Evolutionary conservation across 495 filamentous ascomycete species (phyloP).

Genomic region (Chaetomium cochliodes): DNA sequence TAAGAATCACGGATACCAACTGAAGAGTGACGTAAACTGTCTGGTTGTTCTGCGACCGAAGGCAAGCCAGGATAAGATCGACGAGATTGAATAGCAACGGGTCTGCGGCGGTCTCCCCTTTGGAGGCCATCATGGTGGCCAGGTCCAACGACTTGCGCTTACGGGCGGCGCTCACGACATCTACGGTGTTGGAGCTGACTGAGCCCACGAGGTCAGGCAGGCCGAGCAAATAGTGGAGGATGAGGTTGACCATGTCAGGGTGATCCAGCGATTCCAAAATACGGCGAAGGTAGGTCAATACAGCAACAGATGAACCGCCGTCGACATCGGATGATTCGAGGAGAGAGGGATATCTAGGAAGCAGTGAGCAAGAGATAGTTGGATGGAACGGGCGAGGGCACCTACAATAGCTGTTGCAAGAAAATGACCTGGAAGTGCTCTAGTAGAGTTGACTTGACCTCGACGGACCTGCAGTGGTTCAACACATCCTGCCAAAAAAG

Average conservation of each 20-base stretch:
- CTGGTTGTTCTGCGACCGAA: conserved; percentile 81
- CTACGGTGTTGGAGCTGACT: conserved; percentile 26
- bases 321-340: conserved; percentile 95
- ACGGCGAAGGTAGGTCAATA: conserved; percentile 87
- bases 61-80: conserved; percentile 81
- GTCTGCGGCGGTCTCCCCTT: conserved; percentile 67
- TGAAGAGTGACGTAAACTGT: conserved; percentile 86
- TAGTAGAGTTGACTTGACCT: conserved; percentile 86
- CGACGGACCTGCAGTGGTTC: conserved; percentile 86
- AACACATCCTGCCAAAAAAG: conserved; percentile 98
- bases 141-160: conserved; percentile 86
- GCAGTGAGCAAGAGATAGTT: conserved; percentile 16
- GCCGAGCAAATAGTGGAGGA: conserved; percentile 88
- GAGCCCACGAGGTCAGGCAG: conserved; percentile 55
- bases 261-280: conserved; percentile 89
- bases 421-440: conserved; percentile 98
- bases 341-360: conserved; percentile 81
- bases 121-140: conserved; percentile 69
- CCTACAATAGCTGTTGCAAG: conserved; percentile 87
- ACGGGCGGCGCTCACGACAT: conserved; percentile 60
- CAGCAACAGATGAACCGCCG: conserved; percentile 93
- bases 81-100: conserved; percentile 89
- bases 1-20: conserved; percentile 77
- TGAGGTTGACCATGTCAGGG: conserved; percentile 87
- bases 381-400: not conserved